Conservation (phyloP, 2,329 filamentous ascomycete species). For the Xylaria sp. region DNA sequence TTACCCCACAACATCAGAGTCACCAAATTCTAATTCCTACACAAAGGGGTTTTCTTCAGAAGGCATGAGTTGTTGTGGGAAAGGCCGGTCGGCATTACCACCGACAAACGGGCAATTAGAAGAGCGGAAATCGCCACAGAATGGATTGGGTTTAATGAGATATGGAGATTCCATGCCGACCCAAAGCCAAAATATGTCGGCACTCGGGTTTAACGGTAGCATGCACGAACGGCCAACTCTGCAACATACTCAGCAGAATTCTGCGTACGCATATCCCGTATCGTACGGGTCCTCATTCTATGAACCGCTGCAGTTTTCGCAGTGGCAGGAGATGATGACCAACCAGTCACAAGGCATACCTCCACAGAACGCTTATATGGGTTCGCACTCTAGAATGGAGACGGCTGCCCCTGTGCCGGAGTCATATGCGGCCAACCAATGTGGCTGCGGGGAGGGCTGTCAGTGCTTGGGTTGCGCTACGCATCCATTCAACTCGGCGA, state of each 20-base stretch:
- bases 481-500: constrained; percentile 75
- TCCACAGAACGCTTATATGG: constrained; percentile 26
- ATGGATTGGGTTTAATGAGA: constrained; percentile 35
- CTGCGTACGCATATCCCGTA: constrained; percentile 34
- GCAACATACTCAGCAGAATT: constrained; percentile 36
- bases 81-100: constrained; percentile 13
- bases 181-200: constrained; percentile 31
- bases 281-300: constrained; percentile 35
- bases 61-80: constrained; percentile 40
- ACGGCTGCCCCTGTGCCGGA: constrained; percentile 9
- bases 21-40: constrained; percentile 34
- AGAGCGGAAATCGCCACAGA: constrained; percentile 31
- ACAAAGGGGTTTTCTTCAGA: constrained; percentile 32
- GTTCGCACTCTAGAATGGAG: constrained; percentile 26
- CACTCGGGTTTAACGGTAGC: constrained; percentile 25
- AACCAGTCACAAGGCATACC: constrained; percentile 29
- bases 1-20: constrained; percentile 38
- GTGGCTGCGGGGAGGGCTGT: constrained; percentile 73
- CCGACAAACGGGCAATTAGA: constrained; percentile 29
- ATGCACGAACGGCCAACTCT: constrained; percentile 27
- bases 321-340: constrained; percentile 44
- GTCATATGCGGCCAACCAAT: constrained; percentile 55
- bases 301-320: constrained; percentile 42
- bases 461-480: constrained; percentile 75
- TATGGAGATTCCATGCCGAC: constrained; percentile 36